These are phyloP conservation scores for Westerdykella aurantiaca DNA, from an alignment of 2,329 filamentous ascomycete genomes.

Conservation along the genomic window DNA sequence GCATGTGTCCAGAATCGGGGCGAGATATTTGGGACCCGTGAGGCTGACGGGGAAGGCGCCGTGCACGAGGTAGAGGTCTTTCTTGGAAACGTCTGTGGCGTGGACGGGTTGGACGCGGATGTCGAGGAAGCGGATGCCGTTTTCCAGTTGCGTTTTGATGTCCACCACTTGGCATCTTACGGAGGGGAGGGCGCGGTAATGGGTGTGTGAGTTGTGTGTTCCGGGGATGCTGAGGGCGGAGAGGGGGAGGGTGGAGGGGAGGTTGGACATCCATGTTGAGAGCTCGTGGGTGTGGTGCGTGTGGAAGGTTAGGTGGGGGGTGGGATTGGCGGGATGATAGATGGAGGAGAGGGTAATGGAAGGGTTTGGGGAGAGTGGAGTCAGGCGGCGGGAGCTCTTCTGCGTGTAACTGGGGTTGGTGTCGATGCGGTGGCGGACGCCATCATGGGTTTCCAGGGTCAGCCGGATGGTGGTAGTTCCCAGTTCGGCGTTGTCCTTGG, in stretches of 20 bases:
- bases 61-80: constrained; percentile 78
- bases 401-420: constrained; percentile 52
- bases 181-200: constrained; percentile 76
- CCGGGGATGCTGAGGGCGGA: constrained; percentile 84
- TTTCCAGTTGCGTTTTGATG: constrained; percentile 70
- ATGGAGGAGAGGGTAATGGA: constrained; percentile 39
- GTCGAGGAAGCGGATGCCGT: constrained; percentile 92
- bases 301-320: constrained; percentile 27
- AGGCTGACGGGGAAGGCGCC: constrained; percentile 83
- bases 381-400: constrained; percentile 34
- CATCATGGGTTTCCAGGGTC: constrained; percentile 58
- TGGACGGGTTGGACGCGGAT: constrained; percentile 68
- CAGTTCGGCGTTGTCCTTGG: constrained; percentile 26
- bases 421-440: constrained; percentile 66
- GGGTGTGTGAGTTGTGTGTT: constrained; percentile 90
- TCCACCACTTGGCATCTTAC: constrained; percentile 86
- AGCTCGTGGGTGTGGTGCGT: constrained; percentile 41
- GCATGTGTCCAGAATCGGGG: constrained; percentile 63
- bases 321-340: constrained; percentile 43
- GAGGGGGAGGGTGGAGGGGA: constrained; percentile 66
- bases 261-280: constrained; percentile 77
- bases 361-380: constrained; percentile 36
- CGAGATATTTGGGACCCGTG: constrained; percentile 73
- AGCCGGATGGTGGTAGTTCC: constrained; percentile 64
- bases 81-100: constrained; percentile 53